Conservation (phyloP, 1,139 yeast genomes). For the Scheffersomyces parashehatae region DNA sequence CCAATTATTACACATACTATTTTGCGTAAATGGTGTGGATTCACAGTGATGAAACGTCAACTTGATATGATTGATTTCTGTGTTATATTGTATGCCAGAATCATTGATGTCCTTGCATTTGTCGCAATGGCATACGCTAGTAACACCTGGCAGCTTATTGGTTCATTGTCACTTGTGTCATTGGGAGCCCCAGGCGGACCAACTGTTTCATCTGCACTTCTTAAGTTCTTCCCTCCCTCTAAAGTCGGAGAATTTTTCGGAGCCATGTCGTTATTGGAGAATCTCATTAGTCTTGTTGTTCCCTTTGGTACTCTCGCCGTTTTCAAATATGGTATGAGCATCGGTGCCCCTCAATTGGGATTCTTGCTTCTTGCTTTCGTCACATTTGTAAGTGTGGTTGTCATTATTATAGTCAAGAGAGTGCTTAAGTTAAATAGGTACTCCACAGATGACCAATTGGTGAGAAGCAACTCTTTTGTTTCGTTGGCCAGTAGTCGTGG, state of each 20-base stretch:
- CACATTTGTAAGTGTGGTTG: background rate
- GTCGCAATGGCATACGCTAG: slow-evolving; percentile 4
- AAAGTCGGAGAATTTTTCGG: slow-evolving; percentile 17
- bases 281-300: slow-evolving; percentile 8
- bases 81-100: slow-evolving; percentile 7
- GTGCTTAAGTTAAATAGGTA: background rate
- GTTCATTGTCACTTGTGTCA: slow-evolving; percentile 1
- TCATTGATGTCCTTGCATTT: slow-evolving; percentile 1
- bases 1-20: slow-evolving; percentile 12
- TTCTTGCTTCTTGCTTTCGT: background rate
- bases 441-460: background rate
- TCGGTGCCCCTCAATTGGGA: background rate
- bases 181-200: slow-evolving; percentile 6
- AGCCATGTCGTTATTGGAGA: slow-evolving; percentile 13
- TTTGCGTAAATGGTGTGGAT: slow-evolving; percentile 7
- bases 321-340: slow-evolving; percentile 7
- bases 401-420: background rate
- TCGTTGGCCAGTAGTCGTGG: background rate
- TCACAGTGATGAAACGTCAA: slow-evolving; percentile 7
- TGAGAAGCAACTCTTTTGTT: background rate
- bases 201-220: slow-evolving; percentile 12
- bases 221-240: slow-evolving; percentile 16
- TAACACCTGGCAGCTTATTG: slow-evolving; percentile 6
- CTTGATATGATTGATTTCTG: slow-evolving; percentile 13
- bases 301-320: slow-evolving; percentile 10